A percentile compares a stretch with the other conserved stretches of the same genome.
phyloP scores from a whole-genome alignment of 2,329 filamentous ascomycete genomes.

The Neonectria sp. region DNA sequence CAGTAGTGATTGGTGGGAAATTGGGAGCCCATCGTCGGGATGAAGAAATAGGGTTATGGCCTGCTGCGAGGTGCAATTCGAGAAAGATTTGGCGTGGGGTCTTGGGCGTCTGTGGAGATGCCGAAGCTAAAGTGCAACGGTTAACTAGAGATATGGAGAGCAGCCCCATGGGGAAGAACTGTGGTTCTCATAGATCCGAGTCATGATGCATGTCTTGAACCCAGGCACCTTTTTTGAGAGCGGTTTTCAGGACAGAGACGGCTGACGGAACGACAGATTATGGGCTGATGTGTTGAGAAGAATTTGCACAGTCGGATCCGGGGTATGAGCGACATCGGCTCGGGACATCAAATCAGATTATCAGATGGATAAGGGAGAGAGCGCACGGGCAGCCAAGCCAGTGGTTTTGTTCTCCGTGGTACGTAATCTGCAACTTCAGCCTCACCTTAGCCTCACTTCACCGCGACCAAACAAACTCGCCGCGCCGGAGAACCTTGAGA shows the following conservation, averaged over 20 bases:
- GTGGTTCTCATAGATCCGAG: neutral
- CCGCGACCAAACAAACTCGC: neutral
- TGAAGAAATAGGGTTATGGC: neutral
- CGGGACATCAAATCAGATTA: neutral
- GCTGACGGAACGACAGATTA: neutral
- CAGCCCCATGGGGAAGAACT: neutral
- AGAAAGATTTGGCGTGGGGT: neutral
- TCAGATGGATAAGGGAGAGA: neutral
- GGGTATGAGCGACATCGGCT: slow-evolving; percentile 3
- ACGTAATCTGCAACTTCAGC: slow-evolving; percentile 3
- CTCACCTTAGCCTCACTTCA: neutral
- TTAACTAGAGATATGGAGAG: neutral
- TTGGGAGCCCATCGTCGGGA: neutral
- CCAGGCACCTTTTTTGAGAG: neutral
- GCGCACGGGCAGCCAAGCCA: slow-evolving; percentile 1
- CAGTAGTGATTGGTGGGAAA: neutral
- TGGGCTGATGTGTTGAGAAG: neutral
- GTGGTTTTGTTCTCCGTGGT: neutral
- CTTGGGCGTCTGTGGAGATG: too few species aligned
- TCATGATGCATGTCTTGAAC: neutral
- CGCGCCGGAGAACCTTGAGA: neutral
- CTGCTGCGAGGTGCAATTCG: neutral
- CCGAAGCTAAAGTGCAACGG: too few species aligned
- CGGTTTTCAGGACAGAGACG: neutral
- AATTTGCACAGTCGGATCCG: neutral